These are phyloP conservation scores for Allium fistulosum DNA, from an alignment of 106 monocot genomes.

Conservation along the genomic window DNA sequence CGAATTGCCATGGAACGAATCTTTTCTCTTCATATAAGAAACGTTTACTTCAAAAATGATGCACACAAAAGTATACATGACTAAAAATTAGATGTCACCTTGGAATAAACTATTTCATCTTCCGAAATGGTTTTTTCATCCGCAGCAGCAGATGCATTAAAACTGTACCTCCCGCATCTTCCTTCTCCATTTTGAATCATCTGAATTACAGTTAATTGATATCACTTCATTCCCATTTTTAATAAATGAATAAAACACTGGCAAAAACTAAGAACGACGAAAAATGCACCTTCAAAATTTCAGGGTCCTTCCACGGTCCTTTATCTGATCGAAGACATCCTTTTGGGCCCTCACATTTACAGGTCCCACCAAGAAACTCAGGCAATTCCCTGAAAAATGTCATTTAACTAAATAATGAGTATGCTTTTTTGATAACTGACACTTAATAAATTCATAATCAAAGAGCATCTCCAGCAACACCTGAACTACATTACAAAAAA, in stretches of 20 bases:
- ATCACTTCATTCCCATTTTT: background rate
- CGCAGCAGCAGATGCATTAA: slow-evolving; percentile 1
- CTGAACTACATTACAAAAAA: too few species aligned
- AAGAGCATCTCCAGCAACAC: too few species aligned
- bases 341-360: slow-evolving; percentile 46
- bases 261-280: background rate
- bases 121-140: slow-evolving; percentile 83
- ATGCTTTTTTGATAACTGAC: too few species aligned
- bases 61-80: background rate
- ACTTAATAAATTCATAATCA: too few species aligned
- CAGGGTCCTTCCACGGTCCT: slow-evolving; percentile 94
- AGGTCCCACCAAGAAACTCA: slow-evolving; percentile 92
- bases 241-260: background rate
- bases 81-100: slow-evolving; percentile 19
- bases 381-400: slow-evolving; percentile 64
- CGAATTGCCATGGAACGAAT: slow-evolving; percentile 34
- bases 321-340: slow-evolving; percentile 83
- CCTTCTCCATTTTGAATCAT: slow-evolving; percentile 58
- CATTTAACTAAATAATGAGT: background rate
- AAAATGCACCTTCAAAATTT: slow-evolving; percentile 56
- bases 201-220: slow-evolving; percentile 18
- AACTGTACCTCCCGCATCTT: slow-evolving; percentile 21
- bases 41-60: background rate
- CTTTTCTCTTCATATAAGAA: slow-evolving; percentile 34
- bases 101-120: slow-evolving; percentile 56